Base-by-base conservation (phyloP, 805 yeast genomes). In the Candida quercuum region DNA sequence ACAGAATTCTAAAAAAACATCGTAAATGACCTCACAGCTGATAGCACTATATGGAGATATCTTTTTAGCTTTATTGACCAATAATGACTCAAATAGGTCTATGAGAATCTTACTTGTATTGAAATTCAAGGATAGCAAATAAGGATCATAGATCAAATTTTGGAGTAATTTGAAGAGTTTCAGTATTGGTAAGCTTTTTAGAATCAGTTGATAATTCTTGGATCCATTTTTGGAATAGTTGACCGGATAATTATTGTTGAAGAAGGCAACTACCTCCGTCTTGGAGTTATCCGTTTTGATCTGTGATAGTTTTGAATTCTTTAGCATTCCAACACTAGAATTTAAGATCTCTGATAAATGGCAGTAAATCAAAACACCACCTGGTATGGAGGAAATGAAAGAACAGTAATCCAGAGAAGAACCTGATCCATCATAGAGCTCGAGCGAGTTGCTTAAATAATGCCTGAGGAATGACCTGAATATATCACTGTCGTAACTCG, bases 391-490 rank as follows among this genome's bases (percentile, higher is more conserved):
- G 20, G 45, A 34, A 5, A 43, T n/a, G 36, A 35, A 15, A 20
- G 18, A n/a, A 28, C n/a, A 4, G 37, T 15, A 8, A 41, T 37
- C 36, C 13, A 32, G 35, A 22, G 38, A 38, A 7, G 38, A 36
- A 26, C 5, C 10, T 6, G 17, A 18, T 4, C 16, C 28, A 15
- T 32, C 29, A 17, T 27, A 10, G 5, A 26, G 14, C 9, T 20
- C 32, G 3, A 40, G 17, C 7, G 37, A 23, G 3, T 16, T 17
- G 1, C 36, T 30, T 7, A 76, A 52, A 48, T 76, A 79, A 52
- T 80, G 85, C 41, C 81, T 70, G 34, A 78, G 60, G 44, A 80
- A 80, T 1, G 84, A 74, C 41, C 71, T 67, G 56, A 79, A 79
- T 3, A 79, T 60, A 47, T 76, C 80, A 38, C 76, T 64, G 43